Base-by-base conservation (phyloP, 139 green algal genomes). In the Tetratostichococcus sp. region DNA sequence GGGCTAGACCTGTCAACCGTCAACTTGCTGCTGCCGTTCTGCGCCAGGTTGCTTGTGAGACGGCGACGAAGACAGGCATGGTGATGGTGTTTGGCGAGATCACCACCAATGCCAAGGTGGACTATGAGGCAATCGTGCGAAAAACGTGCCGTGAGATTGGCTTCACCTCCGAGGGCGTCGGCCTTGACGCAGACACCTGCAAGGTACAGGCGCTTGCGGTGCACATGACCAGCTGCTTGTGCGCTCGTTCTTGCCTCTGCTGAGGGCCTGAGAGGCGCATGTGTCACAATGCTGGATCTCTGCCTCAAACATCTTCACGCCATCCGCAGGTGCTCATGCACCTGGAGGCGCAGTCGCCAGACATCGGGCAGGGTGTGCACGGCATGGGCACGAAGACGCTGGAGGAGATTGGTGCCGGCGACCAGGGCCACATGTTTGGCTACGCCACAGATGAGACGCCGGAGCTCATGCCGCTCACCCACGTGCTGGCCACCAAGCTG, bases 81-180 rank as follows among this genome's bases (percentile, higher is more conserved):
- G 94, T 99, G 81, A 98, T 99, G 96, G 90, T 99, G 23, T 99
- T 99, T 76, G 96, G 96, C 70, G 96, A 99, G 88, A 99, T 99
- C 88, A 99, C 96, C 71, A 99, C 95, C 79, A 94, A 92, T 79
- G 96, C 96, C 72, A 98, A 98, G 89, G 94, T 98, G 28, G 95
- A 99, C 87, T 99, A 99, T 84, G 96, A 99, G 90, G 89, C 91
- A 30, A 84, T 97, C 33, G 88, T 92, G 30, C 86, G 89, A 70
- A 74, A 83, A 32, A 86, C 82, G 2, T 93, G 89, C 82, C 72
- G 77, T 34, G 90, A 97, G 35, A 96, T 99, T 73, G 96, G 96
- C 34, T 99, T 99, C 87, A 97, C 79, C 67, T 94, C 88, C 14
- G 89, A 93, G 39, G 96, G 97, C 67, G 91, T 98, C 1, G 95